These are phyloP conservation scores for Pseudocercospora vitis DNA, from an alignment of 2,329 filamentous ascomycete genomes.

Conservation along the genomic window DNA sequence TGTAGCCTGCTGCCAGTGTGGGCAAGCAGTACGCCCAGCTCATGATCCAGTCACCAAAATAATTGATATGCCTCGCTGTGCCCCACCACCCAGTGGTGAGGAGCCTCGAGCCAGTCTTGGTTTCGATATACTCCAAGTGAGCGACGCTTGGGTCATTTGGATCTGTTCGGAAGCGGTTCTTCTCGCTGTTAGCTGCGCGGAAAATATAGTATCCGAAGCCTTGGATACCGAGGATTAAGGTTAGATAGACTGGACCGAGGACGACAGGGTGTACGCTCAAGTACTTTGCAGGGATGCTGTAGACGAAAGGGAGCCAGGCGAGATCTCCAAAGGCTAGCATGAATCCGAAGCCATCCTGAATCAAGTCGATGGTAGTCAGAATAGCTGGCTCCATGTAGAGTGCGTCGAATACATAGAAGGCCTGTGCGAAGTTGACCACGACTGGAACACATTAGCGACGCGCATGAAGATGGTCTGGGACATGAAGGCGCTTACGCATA, in stretches of 20 bases:
- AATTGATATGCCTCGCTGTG: constrained; percentile 88
- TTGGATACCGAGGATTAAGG: constrained; percentile 66
- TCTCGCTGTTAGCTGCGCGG: constrained; percentile 89
- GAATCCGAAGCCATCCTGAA: constrained; percentile 87
- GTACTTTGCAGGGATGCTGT: constrained; percentile 81
- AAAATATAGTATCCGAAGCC: constrained; percentile 82
- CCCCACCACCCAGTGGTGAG: constrained; percentile 93
- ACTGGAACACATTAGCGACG: constrained; percentile 40
- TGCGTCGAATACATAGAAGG: constrained; percentile 79
- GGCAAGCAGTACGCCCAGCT: constrained; percentile 87
- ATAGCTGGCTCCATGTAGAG: constrained; percentile 86
- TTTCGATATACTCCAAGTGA: constrained; percentile 84
- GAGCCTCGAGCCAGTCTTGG: constrained; percentile 75
- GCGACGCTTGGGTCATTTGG: constrained; percentile 75
- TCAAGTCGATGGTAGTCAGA: constrained; percentile 92
- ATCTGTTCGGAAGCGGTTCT: constrained; percentile 89
- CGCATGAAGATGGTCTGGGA: background rate
- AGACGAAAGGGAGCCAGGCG: constrained; percentile 89
- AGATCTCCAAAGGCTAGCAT: constrained; percentile 94
- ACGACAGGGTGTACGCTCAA: constrained; percentile 76
- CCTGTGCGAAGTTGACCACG: constrained; percentile 74
- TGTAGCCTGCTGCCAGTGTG: constrained; percentile 79
- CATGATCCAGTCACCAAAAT: constrained; percentile 93
- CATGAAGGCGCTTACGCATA: constrained; percentile 50
- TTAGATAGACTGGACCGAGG: constrained; percentile 68